Evolutionary conservation across 2,329 filamentous ascomycete species (phyloP).

Genomic region (Arthrobotrys pseudoclavata): DNA sequence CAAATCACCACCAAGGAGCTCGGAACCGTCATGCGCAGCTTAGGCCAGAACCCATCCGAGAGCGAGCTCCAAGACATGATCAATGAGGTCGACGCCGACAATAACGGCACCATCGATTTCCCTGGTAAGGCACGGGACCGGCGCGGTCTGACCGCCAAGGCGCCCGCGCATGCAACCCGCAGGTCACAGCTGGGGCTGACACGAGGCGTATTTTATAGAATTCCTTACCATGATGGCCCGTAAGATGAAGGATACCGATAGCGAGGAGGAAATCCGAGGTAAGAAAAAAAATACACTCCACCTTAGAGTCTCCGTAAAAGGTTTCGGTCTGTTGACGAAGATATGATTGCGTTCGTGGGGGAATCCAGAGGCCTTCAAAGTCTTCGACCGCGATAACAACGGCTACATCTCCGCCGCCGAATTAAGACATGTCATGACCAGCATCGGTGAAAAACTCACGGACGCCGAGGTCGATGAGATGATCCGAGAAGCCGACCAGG

Average conservation of each 20-base stretch:
- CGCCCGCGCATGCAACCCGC: not conserved
- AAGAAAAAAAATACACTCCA: not conserved
- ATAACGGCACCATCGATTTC: constrained; percentile 93
- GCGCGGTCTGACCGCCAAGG: constrained; percentile 40
- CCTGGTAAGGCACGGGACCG: constrained; percentile 73
- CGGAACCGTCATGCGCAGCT: constrained; percentile 89
- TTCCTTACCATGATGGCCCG: constrained; percentile 94
- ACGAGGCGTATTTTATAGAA: constrained; percentile 70
- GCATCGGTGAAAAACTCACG: constrained; percentile 90
- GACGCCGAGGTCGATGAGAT: constrained; percentile 94
- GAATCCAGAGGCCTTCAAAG: constrained; percentile 67
- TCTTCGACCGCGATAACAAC: constrained; percentile 91
- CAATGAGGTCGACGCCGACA: constrained; percentile 92
- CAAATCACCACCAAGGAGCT: constrained; percentile 94
- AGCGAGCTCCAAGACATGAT: constrained; percentile 94
- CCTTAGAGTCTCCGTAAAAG: not conserved
- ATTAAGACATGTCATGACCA: constrained; percentile 91
- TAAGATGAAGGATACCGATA: constrained; percentile 95
- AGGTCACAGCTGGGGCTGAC: constrained; percentile 29
- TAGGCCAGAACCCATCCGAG: constrained; percentile 90
- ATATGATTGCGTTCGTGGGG: constrained; percentile 28
- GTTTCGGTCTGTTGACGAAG: not conserved
- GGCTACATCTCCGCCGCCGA: constrained; percentile 91
- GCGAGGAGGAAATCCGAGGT: constrained; percentile 86
- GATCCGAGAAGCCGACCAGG: constrained; percentile 91